Base-by-base conservation (phyloP, 176 grass and related monocot species). In the Typha latifolia region DNA sequence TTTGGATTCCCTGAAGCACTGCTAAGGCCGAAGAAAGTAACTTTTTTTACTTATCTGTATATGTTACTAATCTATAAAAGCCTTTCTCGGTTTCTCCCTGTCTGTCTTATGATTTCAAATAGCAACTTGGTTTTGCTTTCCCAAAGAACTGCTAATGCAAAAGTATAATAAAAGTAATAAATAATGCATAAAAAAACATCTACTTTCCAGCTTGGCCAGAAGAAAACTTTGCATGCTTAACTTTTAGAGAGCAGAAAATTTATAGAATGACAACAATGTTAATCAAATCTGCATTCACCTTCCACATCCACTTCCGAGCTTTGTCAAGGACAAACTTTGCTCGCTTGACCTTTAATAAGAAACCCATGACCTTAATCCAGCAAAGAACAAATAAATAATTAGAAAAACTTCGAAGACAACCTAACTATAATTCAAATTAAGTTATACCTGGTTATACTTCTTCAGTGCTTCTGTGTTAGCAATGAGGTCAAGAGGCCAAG, bases 401-500 rank as follows among this genome's bases (percentile, higher is more conserved):
- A 22, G 31, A 62, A 16, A 2, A 13, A 57, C 37, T 71, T 14
- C 52, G 22, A 64, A 68, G 10, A 70, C 3, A 16, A 62, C 57
- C 61, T 51, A 74, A 49, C 81, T 34, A 19, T 0, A 69, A 23
- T 74, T 51, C 20, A 59, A 81, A 79, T 14, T 47, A 85, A 64
- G 12, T 56, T 31, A 64, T 79, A 97, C 93, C 88, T 89, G 81
- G 76, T 97, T 97, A 67, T 97, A 97, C 76, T 92, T 92, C 75
- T 82, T 97, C 51, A 97, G 78, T 64, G 93, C 83, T 61, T 92
- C 84, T 21, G 66, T 71, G 78, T 92, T 97, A 71, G 77, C 81
- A 68, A 97, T 97, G 49, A 97, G 76, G 77, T 97, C 85, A 19
- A 97, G 93, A 49, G 93, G 88, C 93, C 88, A 97, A 84, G 93